Percentiles rank a stretch among this genome's conserved stretches.
Evolutionary conservation across 2,329 filamentous ascomycete species (phyloP).

Genomic region (Trichothecium sympodiale): DNA sequence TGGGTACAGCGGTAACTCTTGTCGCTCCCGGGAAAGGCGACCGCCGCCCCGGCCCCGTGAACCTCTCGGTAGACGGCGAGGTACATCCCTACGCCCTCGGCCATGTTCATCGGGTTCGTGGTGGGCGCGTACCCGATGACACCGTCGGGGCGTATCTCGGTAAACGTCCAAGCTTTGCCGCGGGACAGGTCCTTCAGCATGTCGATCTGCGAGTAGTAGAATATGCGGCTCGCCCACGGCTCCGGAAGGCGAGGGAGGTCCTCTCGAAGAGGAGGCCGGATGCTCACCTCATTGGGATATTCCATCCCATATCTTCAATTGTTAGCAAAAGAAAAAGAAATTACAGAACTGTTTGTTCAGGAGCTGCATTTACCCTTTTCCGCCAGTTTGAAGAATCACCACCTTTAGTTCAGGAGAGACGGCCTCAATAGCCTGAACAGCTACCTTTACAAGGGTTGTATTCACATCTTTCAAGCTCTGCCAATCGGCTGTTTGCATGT

Average conservation of each 20-base stretch:
- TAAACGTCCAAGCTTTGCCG: constrained; percentile 9
- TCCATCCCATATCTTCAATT: constrained; percentile 7
- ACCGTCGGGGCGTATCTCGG: constrained; percentile 10
- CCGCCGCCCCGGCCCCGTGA: constrained; percentile 6
- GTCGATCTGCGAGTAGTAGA: constrained; percentile 10
- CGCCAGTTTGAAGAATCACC: constrained; percentile 9
- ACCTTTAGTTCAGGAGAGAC: constrained; percentile 3
- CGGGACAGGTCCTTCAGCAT: constrained; percentile 3
- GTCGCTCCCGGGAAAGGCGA: constrained; percentile 7
- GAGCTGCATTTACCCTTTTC: constrained; percentile 8
- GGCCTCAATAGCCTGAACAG: constrained; percentile 5
- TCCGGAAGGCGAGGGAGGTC: constrained; percentile 7
- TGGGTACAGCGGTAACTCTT: constrained; percentile 6
- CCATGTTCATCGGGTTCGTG: constrained; percentile 9
- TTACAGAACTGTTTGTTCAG: neutral
- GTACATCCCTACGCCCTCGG: constrained; percentile 8
- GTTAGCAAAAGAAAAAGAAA: too few relatives aligned
- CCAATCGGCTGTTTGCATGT: constrained; percentile 4
- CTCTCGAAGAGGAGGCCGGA: constrained; percentile 6
- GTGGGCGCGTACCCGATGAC: constrained; percentile 9
- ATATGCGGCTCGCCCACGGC: constrained; percentile 8
- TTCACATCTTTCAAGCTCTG: constrained; percentile 2
- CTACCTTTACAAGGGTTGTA: constrained; percentile 2
- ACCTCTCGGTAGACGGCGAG: constrained; percentile 6
- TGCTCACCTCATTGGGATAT: constrained; percentile 5